Evolutionary conservation across 2,329 filamentous ascomycete species (phyloP).

Genomic region (Incumbomyces lentus): DNA sequence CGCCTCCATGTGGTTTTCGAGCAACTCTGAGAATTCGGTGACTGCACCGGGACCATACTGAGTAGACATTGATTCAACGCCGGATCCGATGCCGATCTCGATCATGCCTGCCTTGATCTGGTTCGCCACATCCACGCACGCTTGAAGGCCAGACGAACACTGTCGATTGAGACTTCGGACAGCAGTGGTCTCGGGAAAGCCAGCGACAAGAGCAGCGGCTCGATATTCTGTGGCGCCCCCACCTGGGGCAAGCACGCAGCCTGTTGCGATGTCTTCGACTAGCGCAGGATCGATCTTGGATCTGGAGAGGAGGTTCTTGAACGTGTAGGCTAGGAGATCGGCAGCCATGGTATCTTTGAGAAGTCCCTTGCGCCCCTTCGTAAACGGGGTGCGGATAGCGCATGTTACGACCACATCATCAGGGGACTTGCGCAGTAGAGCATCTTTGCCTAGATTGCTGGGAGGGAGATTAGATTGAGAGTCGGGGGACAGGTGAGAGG

Average conservation of each 20-base stretch:
- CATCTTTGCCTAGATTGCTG: slow-evolving; percentile 27
- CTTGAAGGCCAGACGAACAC: slow-evolving; percentile 87
- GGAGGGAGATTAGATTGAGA: slow-evolving; percentile 26
- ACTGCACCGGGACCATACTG: slow-evolving; percentile 88
- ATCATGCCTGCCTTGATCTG: slow-evolving; percentile 88
- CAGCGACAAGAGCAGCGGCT: slow-evolving; percentile 78
- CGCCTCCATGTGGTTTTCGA: slow-evolving; percentile 69
- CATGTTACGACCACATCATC: slow-evolving; percentile 81
- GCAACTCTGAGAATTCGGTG: slow-evolving; percentile 79
- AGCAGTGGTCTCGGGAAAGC: slow-evolving; percentile 76
- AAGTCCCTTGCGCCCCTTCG: slow-evolving; percentile 81
- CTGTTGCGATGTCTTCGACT: slow-evolving; percentile 88
- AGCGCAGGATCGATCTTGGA: slow-evolving; percentile 79
- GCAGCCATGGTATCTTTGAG: slow-evolving; percentile 90
- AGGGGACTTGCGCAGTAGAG: slow-evolving; percentile 43
- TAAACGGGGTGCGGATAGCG: slow-evolving; percentile 82
- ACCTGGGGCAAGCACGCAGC: slow-evolving; percentile 81
- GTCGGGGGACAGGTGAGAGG: slow-evolving; percentile 42
- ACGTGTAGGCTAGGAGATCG: slow-evolving; percentile 74
- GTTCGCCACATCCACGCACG: slow-evolving; percentile 88
- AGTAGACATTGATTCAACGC: slow-evolving; percentile 89
- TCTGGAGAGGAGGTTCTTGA: slow-evolving; percentile 70
- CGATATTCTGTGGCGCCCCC: slow-evolving; percentile 96
- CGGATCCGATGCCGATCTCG: slow-evolving; percentile 84
- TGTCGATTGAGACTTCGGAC: slow-evolving; percentile 85